Evolutionary conservation across 805 yeast genomes (phyloP).

Genomic region (Metschnikowia drakensbergensis): DNA sequence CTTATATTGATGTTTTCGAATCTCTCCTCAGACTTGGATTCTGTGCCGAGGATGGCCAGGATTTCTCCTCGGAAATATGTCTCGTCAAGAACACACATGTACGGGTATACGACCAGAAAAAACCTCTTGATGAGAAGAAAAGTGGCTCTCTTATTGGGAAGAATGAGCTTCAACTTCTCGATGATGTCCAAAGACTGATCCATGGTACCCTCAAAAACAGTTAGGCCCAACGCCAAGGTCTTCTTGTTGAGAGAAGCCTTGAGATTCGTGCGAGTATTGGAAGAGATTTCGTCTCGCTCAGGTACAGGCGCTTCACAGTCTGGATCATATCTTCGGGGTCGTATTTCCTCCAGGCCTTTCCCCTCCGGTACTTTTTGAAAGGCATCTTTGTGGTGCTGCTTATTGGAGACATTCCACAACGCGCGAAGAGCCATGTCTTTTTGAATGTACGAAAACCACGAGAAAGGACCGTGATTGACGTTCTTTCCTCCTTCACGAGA

Average conservation of each 20-base stretch:
- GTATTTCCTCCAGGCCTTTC: background rate
- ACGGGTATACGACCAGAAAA: conserved; percentile 19
- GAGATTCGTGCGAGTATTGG: conserved; percentile 3
- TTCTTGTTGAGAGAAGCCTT: conserved; percentile 24
- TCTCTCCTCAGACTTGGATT: conserved; percentile 10
- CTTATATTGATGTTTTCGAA: conserved; percentile 27
- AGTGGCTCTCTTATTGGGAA: conserved; percentile 17
- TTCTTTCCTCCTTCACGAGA: conserved; percentile 31
- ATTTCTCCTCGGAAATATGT: conserved; percentile 33
- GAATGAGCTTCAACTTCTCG: conserved; percentile 16
- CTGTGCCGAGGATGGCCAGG: conserved; percentile 39
- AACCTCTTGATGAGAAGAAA: conserved; percentile 18
- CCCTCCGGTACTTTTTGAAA: background rate
- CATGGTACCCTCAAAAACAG: conserved; percentile 29
- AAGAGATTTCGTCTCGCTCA: background rate
- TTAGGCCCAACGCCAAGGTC: conserved; percentile 33
- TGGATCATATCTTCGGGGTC: background rate
- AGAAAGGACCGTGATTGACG: conserved; percentile 49
- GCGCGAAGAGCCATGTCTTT: conserved; percentile 37
- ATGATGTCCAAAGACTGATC: conserved; percentile 23
- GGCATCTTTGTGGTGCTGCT: background rate
- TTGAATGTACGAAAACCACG: conserved; percentile 46
- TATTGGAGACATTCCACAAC: conserved; percentile 10
- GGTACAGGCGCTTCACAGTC: background rate
- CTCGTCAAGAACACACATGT: conserved; percentile 22